Conservation (phyloP, 176 grass and related monocot species). For the Triticum dicoccoides region DNA sequence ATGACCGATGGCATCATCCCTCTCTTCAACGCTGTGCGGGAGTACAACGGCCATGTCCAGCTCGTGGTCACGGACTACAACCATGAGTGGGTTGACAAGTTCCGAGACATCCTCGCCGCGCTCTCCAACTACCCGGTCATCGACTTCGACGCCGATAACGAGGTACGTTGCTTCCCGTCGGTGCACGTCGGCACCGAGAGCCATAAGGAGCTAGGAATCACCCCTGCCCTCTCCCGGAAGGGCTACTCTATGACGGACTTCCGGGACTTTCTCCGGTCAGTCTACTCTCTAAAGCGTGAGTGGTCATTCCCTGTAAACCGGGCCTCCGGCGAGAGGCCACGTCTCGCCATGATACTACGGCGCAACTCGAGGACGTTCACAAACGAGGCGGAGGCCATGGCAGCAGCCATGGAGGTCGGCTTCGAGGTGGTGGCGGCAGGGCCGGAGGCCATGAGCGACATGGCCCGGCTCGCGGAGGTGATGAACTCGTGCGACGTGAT, state of each 20-base stretch:
- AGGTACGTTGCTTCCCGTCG: slow-evolving; percentile 56
- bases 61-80: slow-evolving; percentile 38
- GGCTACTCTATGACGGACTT: slow-evolving; percentile 52
- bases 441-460: slow-evolving; percentile 26
- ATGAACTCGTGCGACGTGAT: slow-evolving; percentile 8
- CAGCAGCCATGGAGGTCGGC: slow-evolving; percentile 14
- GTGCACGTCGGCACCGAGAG: slow-evolving; percentile 47
- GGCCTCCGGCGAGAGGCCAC: slow-evolving; percentile 32
- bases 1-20: slow-evolving; percentile 70
- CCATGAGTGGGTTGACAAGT: slow-evolving; percentile 37
- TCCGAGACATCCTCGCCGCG: slow-evolving; percentile 23
- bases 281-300: slow-evolving; percentile 39
- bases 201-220: slow-evolving; percentile 59
- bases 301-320: not conserved
- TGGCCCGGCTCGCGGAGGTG: slow-evolving; percentile 31
- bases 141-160: slow-evolving; percentile 46
- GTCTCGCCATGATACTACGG: slow-evolving; percentile 48
- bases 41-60: slow-evolving; percentile 49
- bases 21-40: slow-evolving; percentile 42
- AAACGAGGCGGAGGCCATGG: slow-evolving; percentile 40
- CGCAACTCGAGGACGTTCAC: slow-evolving; percentile 42
- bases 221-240: slow-evolving; percentile 27
- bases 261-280: slow-evolving; percentile 45
- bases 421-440: slow-evolving; percentile 57
- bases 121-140: slow-evolving; percentile 51